Evolutionary conservation across 73 alveolate species (phyloP), one percentile per base, ranked within the genome.

Genomic region (Stentor coeruleus): DNA sequence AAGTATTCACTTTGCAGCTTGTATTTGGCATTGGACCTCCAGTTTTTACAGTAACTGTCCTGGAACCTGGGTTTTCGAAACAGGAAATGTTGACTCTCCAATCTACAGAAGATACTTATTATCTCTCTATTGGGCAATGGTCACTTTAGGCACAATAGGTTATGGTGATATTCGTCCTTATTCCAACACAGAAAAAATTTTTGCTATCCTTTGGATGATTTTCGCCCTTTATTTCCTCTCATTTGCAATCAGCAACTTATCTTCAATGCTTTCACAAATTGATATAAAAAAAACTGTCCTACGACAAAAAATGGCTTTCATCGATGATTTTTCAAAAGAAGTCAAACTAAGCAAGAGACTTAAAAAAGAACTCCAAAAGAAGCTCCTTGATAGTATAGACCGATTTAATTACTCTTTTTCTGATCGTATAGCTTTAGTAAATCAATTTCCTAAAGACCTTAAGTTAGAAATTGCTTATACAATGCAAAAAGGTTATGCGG

Each of bases 61-160:
- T 6, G 90, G 84, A 20, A 87, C 95, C 3, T 92, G 97, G 97
- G 94, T 90, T 26, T 93, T 90, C 76, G 77, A 93, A 49, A 30
- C 77, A 20, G 94, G 88, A 3, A 60, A 87, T 42, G 11, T 59
- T 1, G 90, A 91, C 58, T 3, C 90, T 88, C 90, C 88, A 2
- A 33, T 33, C 14, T 66, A 66, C 37, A 66, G 37, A 33, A 66
- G 33, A 2, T 66, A 66, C 37, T 33, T 66, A 33, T 39, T 76
- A 2, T 83, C 89, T 31, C 83, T 83, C 75, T 83, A 83, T 74
- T 83, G 89, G 89, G 40, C 85, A 33, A 66, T 91, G 26, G 59
- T 77, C 38, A 91, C 96, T 1, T 80, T 91, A 58, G 87, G 94
- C 3, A 91, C 96, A 1, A 90, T 91, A 11, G 96, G 96, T 3